phyloP scores from a whole-genome alignment of 306 rosid genomes.

The Lotus japonicus region DNA sequence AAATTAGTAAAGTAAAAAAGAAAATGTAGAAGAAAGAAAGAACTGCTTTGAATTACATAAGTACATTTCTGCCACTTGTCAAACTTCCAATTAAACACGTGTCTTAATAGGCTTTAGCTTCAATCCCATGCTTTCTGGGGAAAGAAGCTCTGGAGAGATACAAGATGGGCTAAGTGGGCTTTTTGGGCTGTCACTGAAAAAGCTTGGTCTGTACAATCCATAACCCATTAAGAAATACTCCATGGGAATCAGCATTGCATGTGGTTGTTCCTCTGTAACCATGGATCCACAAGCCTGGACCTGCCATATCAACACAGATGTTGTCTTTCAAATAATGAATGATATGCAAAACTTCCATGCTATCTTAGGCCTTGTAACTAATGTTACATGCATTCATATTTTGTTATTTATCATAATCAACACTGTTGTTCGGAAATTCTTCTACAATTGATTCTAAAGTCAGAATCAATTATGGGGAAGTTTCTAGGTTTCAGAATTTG shows the following conservation, averaged over 20 bases:
- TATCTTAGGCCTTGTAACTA: neutral
- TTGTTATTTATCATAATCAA: conserved; percentile 4
- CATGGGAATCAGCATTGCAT: conserved; percentile 90
- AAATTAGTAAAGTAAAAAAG: neutral
- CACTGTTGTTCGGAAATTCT: neutral
- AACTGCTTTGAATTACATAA: conserved; percentile 4
- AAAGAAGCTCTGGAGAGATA: conserved; percentile 86
- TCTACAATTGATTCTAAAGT: too few species aligned
- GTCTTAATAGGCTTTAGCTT: conserved; percentile 89
- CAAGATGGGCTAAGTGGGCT: conserved; percentile 88
- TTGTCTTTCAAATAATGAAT: neutral
- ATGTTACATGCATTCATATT: neutral
- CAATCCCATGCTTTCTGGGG: conserved; percentile 97
- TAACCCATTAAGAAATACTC: conserved; percentile 89
- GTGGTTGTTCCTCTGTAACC: conserved; percentile 98
- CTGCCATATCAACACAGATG: conserved; percentile 30
- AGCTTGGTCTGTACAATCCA: conserved; percentile 67
- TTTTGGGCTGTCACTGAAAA: conserved; percentile 66
- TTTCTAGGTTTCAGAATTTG: too few species aligned
- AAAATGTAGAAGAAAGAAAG: neutral
- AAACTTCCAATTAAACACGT: conserved; percentile 42
- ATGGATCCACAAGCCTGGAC: conserved; percentile 96
- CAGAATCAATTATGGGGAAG: too few species aligned
- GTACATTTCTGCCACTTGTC: conserved; percentile 6
- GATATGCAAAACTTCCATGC: neutral